Evolutionary conservation across 1,139 yeast genomes (phyloP).

Genomic region (Taiozyma sp.): DNA sequence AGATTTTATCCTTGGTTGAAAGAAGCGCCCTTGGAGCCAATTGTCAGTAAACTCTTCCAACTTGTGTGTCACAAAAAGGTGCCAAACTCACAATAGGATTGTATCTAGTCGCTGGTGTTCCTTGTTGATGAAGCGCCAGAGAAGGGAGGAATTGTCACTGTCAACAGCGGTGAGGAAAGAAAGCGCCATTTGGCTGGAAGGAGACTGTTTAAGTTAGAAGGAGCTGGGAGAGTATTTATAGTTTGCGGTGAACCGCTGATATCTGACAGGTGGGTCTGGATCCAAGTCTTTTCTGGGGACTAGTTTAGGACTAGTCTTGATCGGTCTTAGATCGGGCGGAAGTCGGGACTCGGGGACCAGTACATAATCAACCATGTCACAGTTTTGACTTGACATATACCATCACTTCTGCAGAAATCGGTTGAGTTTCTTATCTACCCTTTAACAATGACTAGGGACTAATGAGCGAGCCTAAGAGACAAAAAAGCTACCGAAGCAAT

Average conservation of each 20-base stretch:
- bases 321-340: too few species aligned
- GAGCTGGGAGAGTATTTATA: neutral
- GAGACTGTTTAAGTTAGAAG: neutral
- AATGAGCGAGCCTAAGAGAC: conserved; percentile 2
- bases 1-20: neutral
- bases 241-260: neutral
- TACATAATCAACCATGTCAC: neutral
- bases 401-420: neutral
- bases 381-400: neutral
- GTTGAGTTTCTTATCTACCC: neutral
- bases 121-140: neutral
- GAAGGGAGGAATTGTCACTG: neutral
- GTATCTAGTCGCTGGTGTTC: neutral
- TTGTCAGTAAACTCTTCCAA: neutral
- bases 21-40: neutral
- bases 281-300: too few species aligned
- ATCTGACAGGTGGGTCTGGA: neutral
- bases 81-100: neutral
- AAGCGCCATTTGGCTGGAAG: neutral
- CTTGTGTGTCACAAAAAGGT: neutral
- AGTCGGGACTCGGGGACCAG: neutral
- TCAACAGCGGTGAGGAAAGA: neutral
- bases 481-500: conserved; percentile 12
- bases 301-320: neutral
- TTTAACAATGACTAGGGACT: neutral